Evolutionary conservation across 306 rosid species (phyloP), one percentile per base, ranked within the genome.

Genomic region (Begonia fuchsioides): DNA sequence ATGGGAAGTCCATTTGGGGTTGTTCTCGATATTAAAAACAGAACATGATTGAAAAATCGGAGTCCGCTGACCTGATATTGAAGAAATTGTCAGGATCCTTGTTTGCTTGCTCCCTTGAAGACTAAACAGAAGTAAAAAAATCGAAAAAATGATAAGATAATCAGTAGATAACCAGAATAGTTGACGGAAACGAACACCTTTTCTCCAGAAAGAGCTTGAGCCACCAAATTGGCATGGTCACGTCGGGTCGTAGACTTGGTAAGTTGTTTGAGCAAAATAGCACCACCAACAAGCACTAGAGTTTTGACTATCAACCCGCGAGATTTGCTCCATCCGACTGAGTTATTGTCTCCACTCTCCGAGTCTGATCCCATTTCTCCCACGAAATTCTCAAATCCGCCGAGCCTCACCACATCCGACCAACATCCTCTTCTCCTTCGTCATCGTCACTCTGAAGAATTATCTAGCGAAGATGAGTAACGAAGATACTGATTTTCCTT

Each of bases 191-290:
- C 11, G 39, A 17, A 18, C 44, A 74, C 93, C 83, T 82, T 92
- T 72, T 92, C 79, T 61, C 96, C 98, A 39, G 86, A 52, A 66
- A 92, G 93, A 10, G 98, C 79, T 8, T 78, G 76, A 13, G 94
- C 32, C 18, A 85, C 94, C 35, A 79, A 53, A 50, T 84, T 76
- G 32, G 98, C 76, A 69, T 92, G 98, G 78, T 92, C 98, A 95
- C 98, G 77, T 39, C 98, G 96, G 8, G 98, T 85, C 51, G 98
- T 92, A 66, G 98, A 79, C 76, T 85, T 92, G n/a, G 87, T 79
- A 17, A 92, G 85, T 11, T 90, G 85, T 46, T 85, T 92, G 5
- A 92, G 76, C 65, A 92, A 69, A 32, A 92, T 72, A 15, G 88
- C 96, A 11, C 98, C 96, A 14, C 98, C 98, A 9, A 92, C 54